Evolutionary conservation across 192 early-diverging fungal species (phyloP), one percentile per base, ranked within the genome.

Genomic region (Endogone sp.): DNA sequence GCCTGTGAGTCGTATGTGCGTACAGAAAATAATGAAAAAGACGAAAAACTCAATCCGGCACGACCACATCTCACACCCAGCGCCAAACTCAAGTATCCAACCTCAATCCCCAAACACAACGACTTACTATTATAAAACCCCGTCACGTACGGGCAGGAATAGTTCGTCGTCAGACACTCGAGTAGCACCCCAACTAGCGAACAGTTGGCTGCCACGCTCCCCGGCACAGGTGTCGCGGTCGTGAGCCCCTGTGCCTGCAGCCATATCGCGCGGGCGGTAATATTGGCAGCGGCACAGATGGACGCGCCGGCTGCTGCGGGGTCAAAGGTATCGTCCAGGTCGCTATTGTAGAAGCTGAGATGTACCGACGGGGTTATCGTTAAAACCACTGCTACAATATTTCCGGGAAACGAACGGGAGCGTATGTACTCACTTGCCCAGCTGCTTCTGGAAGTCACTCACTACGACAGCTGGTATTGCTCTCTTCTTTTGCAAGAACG

Each of bases 401-500:
- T 49, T 16, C 37, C 37, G 37, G 37, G 37, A 16, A 11, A 49
- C 69, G 63, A 56, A 44, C 66, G 3, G 70, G 9, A n/a, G n/a
- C n/a, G n/a, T n/a, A n/a, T n/a, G n/a, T 54, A 44, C 75, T 23
- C 76, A 86, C 75, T 64, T 66, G 61, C 82, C 85, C 70, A 88
- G 85, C 28, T 80, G 66, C 10, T 63, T 75, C 63, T 83, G 79
- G 71, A 81, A 94, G 54, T 87, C 89, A 3, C 84, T 77, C 6
- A 93, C 24, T 3, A 92, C 85, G 3, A 90, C 82, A 0, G 89
- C 81, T 1, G 89, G 85, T 23, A 94, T 89, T 20, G 62, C 76
- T 29, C 78, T 69, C 23, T 82, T 82, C 60, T 86, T 77, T 56
- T 79, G 71, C 65, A 93, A 67, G 70, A 93, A 94, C 6, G 88